Conservation (phyloP, 257 asterid genomes). For the Vinca minor region DNA sequence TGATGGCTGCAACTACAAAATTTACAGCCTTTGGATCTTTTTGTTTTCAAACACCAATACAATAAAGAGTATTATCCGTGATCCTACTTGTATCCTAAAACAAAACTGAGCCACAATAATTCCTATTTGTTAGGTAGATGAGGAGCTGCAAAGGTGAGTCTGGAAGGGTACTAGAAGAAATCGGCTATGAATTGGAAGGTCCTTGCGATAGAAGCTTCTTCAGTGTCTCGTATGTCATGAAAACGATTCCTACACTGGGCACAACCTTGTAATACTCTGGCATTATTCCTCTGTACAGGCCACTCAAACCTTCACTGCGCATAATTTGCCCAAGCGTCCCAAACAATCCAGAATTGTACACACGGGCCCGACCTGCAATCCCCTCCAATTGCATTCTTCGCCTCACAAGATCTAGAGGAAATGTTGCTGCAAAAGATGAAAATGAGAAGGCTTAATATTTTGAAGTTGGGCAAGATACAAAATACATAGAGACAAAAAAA, state of each 20-base stretch:
- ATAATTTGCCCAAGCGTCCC: constrained; percentile 65
- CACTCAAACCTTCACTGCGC: constrained; percentile 63
- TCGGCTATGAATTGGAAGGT: constrained; percentile 29
- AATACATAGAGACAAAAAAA: neutral
- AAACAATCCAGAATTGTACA: constrained; percentile 60
- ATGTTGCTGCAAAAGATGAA: constrained; percentile 49
- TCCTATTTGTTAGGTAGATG: neutral
- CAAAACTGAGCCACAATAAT: constrained; percentile 26
- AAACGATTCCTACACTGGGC: constrained; percentile 86
- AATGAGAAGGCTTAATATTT: neutral
- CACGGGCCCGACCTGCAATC: constrained; percentile 76
- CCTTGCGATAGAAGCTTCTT: constrained; percentile 60
- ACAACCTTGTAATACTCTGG: constrained; percentile 94
- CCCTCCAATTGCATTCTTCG: constrained; percentile 96
- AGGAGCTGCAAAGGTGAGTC: neutral
- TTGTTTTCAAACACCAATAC: neutral
- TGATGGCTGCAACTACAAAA: constrained; percentile 33
- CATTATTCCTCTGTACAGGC: constrained; percentile 84
- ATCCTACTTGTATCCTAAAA: constrained; percentile 18
- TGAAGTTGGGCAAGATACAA: neutral
- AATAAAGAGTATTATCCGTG: constrained; percentile 19
- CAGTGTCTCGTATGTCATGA: constrained; percentile 88
- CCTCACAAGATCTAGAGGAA: constrained; percentile 91
- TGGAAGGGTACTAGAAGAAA: neutral
- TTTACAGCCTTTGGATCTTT: constrained; percentile 20